Base-by-base conservation (phyloP, 2,329 filamentous ascomycete species). In the Polychaeton citri region DNA sequence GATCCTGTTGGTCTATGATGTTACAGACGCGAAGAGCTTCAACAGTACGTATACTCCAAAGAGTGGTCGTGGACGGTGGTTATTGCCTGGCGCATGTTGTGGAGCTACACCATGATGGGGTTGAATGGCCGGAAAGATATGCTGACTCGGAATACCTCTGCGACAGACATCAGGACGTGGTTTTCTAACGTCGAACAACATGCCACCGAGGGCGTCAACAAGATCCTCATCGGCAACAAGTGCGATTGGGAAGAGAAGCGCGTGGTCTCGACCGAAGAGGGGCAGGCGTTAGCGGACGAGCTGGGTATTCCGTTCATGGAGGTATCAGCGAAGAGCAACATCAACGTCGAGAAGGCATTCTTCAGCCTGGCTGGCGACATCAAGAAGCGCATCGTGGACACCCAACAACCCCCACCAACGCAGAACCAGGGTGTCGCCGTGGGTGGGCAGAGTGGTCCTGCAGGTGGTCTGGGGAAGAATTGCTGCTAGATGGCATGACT, bases 181-280 rank as follows among this genome's bases (percentile, higher is more conserved):
- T 98, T 98, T 68, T 87, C 87, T 58, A 96, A 98, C 65, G 87
- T 95, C 51, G 87, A 95, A 62, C 87, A 94, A 63, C 87, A 98
- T 66, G 90, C 90, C 40, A 94, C 85, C 53, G 90, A 96, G 66
- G 90, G 90, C 54, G 90, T 98, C 58, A 95, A 96, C 76, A 98
- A 96, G 72, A 96, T 98, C 58, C 75, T 98, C 48, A 95, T 98
- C 50, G 90, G 90, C 60, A 98, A 98, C 74, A 98, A 98, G 68
- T 98, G 90, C 67, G 90, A 98, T 65, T 96, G 90, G 90, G 90
- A 96, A 64, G 90, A 98, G 67, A 96, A 96, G 73, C 81, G 90
- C 49, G 86, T 83, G 37, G 82, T 98, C 30, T 86, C 84, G 34
- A 93, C 82, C 41, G 87, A 95, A 61, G 81, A 86, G 56, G 90